Percentiles rank a stretch among this genome's conserved stretches.
phyloP scores from a whole-genome alignment of 2,329 filamentous ascomycete genomes.

The Aspergillus aculeatus region DNA sequence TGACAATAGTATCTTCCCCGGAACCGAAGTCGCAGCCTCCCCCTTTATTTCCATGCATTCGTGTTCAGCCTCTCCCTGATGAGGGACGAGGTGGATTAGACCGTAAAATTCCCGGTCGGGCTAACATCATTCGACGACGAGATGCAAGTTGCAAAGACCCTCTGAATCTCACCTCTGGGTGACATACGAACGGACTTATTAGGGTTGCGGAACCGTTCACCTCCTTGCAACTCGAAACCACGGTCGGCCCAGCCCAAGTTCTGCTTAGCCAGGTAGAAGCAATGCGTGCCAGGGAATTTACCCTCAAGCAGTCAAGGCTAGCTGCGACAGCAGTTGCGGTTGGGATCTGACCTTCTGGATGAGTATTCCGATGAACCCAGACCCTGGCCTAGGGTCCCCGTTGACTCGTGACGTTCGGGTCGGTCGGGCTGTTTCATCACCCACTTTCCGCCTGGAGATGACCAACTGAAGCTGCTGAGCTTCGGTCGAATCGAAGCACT shows the following conservation, averaged over 20 bases:
- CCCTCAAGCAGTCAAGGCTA: constrained; percentile 34
- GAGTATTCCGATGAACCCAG: too few relatives aligned
- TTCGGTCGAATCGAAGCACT: too few relatives aligned
- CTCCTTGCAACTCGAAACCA: constrained; percentile 33
- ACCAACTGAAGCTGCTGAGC: too few relatives aligned
- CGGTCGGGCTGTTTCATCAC: too few relatives aligned
- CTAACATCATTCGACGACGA: constrained; percentile 25
- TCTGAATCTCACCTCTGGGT: not conserved
- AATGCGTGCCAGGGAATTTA: constrained; percentile 36
- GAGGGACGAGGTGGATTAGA: constrained; percentile 15
- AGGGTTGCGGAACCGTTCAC: constrained; percentile 42
- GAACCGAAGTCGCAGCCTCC: too few relatives aligned
- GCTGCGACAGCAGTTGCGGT: constrained; percentile 10
- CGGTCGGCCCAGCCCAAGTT: constrained; percentile 22
- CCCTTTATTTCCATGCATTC: too few relatives aligned
- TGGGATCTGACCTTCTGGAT: too few relatives aligned
- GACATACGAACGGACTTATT: constrained; percentile 39
- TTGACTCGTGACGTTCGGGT: too few relatives aligned
- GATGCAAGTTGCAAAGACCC: constrained; percentile 4
- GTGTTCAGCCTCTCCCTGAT: too few relatives aligned
- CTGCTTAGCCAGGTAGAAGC: constrained; percentile 27
- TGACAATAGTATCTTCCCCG: too few relatives aligned
- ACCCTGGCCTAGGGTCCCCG: too few relatives aligned
- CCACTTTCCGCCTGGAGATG: too few relatives aligned
- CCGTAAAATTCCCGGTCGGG: constrained; percentile 25